Evolutionary conservation across 1,139 yeast species (phyloP), one percentile per base, ranked within the genome.

Genomic region (Lodderomyces jiufengensis): DNA sequence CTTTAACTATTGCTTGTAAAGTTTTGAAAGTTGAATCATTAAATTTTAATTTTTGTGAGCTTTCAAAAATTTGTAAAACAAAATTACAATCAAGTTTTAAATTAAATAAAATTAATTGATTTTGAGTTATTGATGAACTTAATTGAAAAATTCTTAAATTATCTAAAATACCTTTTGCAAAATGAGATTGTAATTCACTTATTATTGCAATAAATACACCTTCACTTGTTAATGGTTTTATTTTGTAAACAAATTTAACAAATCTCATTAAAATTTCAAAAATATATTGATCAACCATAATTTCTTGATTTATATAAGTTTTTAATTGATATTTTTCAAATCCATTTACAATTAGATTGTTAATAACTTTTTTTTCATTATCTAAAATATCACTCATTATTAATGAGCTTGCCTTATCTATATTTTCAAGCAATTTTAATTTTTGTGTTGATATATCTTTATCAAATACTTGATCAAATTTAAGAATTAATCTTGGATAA

Each of bases 311-410:
- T 57, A 51, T 61, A 55, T n/a, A 48, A 45, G 6, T 18, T 5
- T 7, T 18, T 18, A 7, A 18, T 18, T 18, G 20, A 18, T 18
- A 18, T 18, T 18, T 18, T 18, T 18, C 20, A 18, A 18, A 18
- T 18, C 20, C 20, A 5, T 18, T 7, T 18, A 5, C 20, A 5
- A 18, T 7, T 7, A 18, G 7, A 18, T 5, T 7, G 7, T 18
- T 18, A 4, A 28, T 9, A 20, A 4, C 8, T 6, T 8, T 22
- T 44, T 66, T 67, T 41, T 70, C 74, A 33, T 58, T 60, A 27
- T 54, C 58, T 22, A 67, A 51, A 20, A 70, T 61, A 46, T 70
- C 75, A 34, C 68, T 74, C 37, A 67, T 57, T 10, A 69, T 66
- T 0, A 73, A 63, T 31, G 64, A 52, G 33, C 60, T 59, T 3